phyloP scores from a whole-genome alignment of 148 eudicot species.

The Cornus florida region DNA sequence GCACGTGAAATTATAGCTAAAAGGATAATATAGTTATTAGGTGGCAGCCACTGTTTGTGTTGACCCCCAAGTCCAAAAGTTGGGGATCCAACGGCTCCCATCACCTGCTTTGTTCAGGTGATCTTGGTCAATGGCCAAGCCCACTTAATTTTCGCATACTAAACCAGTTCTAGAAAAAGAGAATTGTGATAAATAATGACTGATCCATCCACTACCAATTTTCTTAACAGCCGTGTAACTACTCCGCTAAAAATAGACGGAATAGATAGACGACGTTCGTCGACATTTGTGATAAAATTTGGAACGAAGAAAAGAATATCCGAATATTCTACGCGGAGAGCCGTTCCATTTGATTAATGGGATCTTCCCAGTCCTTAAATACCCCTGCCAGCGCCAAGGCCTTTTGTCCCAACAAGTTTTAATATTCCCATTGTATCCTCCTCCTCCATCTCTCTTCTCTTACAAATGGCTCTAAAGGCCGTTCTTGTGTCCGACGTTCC shows the following conservation, averaged over 20 bases:
- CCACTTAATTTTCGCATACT: too few species aligned
- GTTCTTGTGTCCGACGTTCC: constrained; percentile 61
- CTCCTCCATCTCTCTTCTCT: background rate
- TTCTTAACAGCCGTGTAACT: too few species aligned
- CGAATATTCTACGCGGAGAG: constrained; percentile 3
- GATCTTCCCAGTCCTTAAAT: background rate
- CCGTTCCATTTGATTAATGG: background rate
- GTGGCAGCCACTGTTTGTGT: background rate
- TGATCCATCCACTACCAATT: too few species aligned
- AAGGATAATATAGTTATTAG: background rate
- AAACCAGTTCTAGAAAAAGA: too few species aligned
- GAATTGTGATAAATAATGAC: too few species aligned
- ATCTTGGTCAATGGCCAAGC: too few species aligned
- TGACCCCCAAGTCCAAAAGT: background rate
- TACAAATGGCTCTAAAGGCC: constrained; percentile 53
- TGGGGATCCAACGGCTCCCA: background rate
- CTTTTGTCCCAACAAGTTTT: background rate
- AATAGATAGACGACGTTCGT: background rate
- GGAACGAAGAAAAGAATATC: too few species aligned
- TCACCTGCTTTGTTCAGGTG: too few species aligned
- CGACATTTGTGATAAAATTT: too few species aligned
- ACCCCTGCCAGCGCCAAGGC: background rate
- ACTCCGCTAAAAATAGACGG: background rate
- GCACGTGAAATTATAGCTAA: too few species aligned
- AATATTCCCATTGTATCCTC: background rate